These are phyloP conservation scores for Sesbania bispinosa DNA, from an alignment of 306 rosid species.

Conservation along the genomic window DNA sequence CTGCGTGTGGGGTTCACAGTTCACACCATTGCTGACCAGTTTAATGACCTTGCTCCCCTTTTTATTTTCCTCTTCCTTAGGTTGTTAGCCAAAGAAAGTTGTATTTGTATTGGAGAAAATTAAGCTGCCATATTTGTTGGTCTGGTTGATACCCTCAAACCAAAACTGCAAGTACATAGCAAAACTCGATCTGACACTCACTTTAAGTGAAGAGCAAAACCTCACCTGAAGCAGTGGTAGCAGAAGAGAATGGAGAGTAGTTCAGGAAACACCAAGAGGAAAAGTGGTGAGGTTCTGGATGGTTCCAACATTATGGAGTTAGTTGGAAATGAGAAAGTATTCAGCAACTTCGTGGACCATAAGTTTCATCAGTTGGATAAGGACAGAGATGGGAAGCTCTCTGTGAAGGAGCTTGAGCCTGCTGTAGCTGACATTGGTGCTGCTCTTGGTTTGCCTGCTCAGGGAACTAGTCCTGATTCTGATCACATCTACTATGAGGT, in stretches of 20 bases:
- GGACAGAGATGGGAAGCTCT: constrained; percentile 84
- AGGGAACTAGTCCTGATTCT: constrained; percentile 68
- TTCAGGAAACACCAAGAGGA: constrained; percentile 20
- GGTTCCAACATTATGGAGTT: constrained; percentile 94
- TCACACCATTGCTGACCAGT: constrained; percentile 11
- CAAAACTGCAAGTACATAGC: not conserved
- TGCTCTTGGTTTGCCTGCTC: constrained; percentile 92
- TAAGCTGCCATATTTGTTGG: not conserved
- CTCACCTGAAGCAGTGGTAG: not conserved
- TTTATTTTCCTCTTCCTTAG: not conserved
- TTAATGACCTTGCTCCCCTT: no score
- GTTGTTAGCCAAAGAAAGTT: no score
- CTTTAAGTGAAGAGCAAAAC: no score
- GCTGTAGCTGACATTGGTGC: constrained; percentile 97
- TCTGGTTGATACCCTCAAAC: not conserved
- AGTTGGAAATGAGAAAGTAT: constrained; percentile 81
- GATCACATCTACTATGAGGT: constrained; percentile 89
- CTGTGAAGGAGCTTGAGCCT: constrained; percentile 85
- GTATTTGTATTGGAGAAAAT: no score
- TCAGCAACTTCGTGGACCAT: constrained; percentile 66
- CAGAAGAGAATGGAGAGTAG: constrained; percentile 30
- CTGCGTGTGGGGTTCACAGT: constrained; percentile 27
- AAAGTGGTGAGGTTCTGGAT: constrained; percentile 66
- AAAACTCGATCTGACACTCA: no score
- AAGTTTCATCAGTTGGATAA: constrained; percentile 79